Base-by-base conservation (phyloP, 192 early-diverging fungal genomes). In the Powellomyces hirtus region DNA sequence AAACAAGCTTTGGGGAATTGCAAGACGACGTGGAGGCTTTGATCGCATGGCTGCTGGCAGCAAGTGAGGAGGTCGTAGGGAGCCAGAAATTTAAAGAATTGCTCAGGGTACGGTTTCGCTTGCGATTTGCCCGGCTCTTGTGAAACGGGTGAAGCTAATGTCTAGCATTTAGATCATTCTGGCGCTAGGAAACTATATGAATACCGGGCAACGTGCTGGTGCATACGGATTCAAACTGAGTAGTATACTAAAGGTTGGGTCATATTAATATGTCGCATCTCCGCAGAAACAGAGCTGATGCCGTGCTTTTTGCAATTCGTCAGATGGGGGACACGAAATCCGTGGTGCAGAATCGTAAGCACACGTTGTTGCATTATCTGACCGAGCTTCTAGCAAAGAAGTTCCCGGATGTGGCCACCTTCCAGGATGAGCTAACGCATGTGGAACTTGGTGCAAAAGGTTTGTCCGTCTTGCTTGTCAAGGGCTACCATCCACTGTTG, bases 121-220 rank as follows among this genome's bases (percentile, higher is more conserved):
- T 50, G 5, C 52, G 45, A 2, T n/a, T n/a, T n/a, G n/a, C n/a
- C n/a, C n/a, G n/a, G n/a, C n/a, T n/a, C n/a, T n/a, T n/a, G 46
- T 53, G 29, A 14, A 11, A 8, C 3, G 4, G 33, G 50, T 11
- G 29, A 18, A 11, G 45, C 24, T 61, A 50, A n/a, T n/a, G n/a
- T n/a, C n/a, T n/a, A n/a, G n/a, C n/a, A n/a, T 4, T 22, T 29
- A 76, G 74, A 71, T 83, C 22, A 81, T 84, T 62, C 68, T 84
- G 13, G 79, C 82, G 4, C 66, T 84, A 50, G 82, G 82, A 38
- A 84, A 84, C 63, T 84, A 84, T 38, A 76, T 84, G 77, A 84
- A 84, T 56, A 58, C 77, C 18, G 82, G 77, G 20, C 71, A 72
- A 34, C 57, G 82, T 61, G 82, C 81, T 33, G 77, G 78, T 34